phyloP scores from a whole-genome alignment of 106 monocot genomes.

The Alisma plantagoaquatica region DNA sequence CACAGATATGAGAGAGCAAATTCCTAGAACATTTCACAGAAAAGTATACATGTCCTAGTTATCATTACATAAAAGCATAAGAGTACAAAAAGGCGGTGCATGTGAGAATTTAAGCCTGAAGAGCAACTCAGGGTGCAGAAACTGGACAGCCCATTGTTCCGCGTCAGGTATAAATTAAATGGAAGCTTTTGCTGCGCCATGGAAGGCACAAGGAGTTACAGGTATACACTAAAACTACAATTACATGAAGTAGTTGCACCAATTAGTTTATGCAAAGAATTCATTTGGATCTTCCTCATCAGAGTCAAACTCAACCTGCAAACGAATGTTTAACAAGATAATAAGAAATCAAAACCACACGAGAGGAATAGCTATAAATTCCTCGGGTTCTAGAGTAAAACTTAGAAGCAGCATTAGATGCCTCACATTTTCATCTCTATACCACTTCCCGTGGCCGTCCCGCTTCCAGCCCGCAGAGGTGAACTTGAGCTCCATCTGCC shows the following conservation, averaged over 20 bases:
- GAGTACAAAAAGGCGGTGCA: too few relatives aligned
- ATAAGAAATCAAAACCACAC: not conserved
- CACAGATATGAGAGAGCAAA: too few relatives aligned
- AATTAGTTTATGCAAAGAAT: conserved; percentile 8
- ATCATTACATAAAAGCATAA: too few relatives aligned
- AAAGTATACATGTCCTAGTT: too few relatives aligned
- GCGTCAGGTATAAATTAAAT: too few relatives aligned
- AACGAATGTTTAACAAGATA: not conserved
- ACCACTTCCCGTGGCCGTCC: conserved; percentile 75
- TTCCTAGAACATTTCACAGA: too few relatives aligned
- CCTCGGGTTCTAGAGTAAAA: not conserved
- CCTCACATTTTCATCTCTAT: conserved; percentile 72
- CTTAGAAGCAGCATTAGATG: not conserved
- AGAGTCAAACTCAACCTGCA: conserved; percentile 71
- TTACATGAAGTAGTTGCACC: not conserved
- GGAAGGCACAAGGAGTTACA: not conserved
- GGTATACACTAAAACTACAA: not conserved
- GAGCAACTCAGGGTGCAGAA: too few relatives aligned
- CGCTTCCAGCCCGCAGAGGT: conserved; percentile 72
- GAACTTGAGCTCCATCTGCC: conserved; percentile 59
- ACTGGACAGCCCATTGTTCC: too few relatives aligned
- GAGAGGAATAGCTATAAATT: not conserved
- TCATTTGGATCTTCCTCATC: conserved; percentile 70
- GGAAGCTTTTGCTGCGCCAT: too few relatives aligned
- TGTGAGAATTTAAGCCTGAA: too few relatives aligned